These are phyloP conservation scores for Medicago ruthenica DNA, from an alignment of 306 rosid species.

Conservation along the genomic window DNA sequence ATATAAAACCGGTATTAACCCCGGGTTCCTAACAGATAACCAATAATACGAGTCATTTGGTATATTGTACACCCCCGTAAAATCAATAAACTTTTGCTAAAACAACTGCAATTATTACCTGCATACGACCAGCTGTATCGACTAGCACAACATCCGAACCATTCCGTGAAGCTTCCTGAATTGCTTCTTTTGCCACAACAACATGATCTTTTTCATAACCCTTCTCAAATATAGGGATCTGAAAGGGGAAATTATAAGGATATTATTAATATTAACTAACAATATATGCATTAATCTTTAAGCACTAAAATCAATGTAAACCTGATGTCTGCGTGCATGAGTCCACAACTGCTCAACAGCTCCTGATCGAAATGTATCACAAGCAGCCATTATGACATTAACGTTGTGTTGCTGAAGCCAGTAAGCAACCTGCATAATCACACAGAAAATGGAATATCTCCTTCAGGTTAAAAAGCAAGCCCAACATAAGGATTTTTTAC, in stretches of 20 bases:
- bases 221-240: constrained; percentile 97
- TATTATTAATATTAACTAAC: not conserved
- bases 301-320: constrained; percentile 45
- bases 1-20: not conserved
- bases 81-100: not conserved
- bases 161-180: constrained; percentile 87
- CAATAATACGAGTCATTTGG: not conserved
- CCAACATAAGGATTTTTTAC: constrained; percentile 28
- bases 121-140: constrained; percentile 99
- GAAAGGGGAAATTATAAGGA: constrained; percentile 33
- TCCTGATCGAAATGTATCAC: constrained; percentile 98
- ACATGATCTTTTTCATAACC: constrained; percentile 99
- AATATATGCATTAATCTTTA: constrained; percentile 17
- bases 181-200: constrained; percentile 96
- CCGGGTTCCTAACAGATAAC: not conserved
- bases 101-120: constrained; percentile 57
- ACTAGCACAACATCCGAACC: constrained; percentile 98
- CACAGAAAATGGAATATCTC: constrained; percentile 33
- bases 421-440: constrained; percentile 82
- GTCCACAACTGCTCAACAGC: constrained; percentile 99
- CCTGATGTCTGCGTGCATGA: constrained; percentile 99
- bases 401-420: constrained; percentile 90
- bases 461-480: constrained; percentile 33
- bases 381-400: constrained; percentile 98
- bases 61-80: constrained; percentile 2